A percentile compares a stretch with the other conserved stretches of the same genome.
Evolutionary conservation across 1,284 basidiomycete genomes (phyloP).

Genomic region (Mycena sp.): DNA sequence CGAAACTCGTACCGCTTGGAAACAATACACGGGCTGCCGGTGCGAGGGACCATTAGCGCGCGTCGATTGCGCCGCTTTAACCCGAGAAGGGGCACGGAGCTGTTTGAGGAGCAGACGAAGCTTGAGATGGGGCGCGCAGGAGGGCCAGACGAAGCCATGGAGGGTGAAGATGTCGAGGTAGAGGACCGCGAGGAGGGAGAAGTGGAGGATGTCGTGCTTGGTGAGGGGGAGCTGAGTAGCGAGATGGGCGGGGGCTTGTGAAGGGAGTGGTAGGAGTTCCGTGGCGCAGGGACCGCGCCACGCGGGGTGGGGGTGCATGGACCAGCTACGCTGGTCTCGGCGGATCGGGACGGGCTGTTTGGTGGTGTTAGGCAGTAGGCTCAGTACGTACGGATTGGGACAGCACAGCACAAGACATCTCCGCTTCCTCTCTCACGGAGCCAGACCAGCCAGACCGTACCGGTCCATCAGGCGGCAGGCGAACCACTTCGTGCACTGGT

Average conservation of each 20-base stretch:
- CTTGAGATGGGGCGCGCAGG: neutral
- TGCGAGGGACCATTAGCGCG: constrained; percentile 25
- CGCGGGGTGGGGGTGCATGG: constrained; percentile 3
- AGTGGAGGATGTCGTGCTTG: constrained; percentile 11
- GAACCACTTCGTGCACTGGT: too few species aligned
- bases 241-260: neutral
- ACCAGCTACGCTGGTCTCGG: constrained; percentile 10
- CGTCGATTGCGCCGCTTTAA: constrained; percentile 28
- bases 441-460: too few species aligned
- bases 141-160: neutral
- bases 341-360: neutral
- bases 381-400: neutral
- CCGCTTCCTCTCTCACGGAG: too few species aligned
- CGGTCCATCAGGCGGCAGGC: too few species aligned
- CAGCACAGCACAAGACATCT: too few species aligned
- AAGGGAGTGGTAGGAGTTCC: neutral
- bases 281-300: constrained; percentile 14
- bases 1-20: constrained; percentile 34
- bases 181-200: constrained; percentile 4
- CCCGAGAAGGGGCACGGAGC: constrained; percentile 23
- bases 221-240: neutral
- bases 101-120: constrained; percentile 14
- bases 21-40: constrained; percentile 22
- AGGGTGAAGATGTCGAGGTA: neutral
- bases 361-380: neutral